Conservation (phyloP, 768 basidiomycete genomes). For the Mycena olivaceomarginata region DNA sequence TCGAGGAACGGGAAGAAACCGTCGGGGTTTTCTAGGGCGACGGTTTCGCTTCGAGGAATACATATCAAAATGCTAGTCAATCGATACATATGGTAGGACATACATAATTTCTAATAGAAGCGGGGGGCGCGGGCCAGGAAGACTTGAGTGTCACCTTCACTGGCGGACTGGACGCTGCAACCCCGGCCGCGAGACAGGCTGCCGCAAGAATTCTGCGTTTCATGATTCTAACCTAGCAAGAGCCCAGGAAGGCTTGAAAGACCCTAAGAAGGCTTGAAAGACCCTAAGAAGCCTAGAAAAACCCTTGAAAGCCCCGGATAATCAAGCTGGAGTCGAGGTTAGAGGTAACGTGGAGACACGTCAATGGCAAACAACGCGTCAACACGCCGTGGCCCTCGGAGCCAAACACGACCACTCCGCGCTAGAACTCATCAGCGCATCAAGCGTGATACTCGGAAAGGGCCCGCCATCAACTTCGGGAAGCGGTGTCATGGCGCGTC, state of each 20-base stretch:
- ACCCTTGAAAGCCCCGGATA: too few species aligned
- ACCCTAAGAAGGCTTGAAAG: too few species aligned
- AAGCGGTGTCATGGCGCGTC: background rate
- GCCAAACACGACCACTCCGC: too few species aligned
- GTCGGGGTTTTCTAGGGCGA: constrained; percentile 81
- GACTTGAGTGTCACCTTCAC: constrained; percentile 77
- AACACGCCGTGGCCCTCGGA: too few species aligned
- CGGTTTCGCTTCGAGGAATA: constrained; percentile 79
- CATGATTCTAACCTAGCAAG: too few species aligned
- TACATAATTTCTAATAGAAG: constrained; percentile 80
- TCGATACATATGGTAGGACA: constrained; percentile 48
- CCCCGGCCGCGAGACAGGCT: constrained; percentile 13
- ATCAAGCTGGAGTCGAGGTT: too few species aligned
- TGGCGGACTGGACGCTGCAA: constrained; percentile 60
- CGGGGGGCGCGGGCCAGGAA: constrained; percentile 79
- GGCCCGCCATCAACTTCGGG: background rate
- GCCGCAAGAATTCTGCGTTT: constrained; percentile 22
- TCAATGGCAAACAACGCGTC: too few species aligned
- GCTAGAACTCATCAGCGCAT: too few species aligned
- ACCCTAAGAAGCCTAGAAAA: too few species aligned
- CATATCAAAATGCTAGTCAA: constrained; percentile 9
- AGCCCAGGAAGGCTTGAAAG: too few species aligned
- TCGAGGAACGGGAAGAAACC: constrained; percentile 88
- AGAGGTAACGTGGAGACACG: too few species aligned
- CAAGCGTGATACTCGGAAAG: too few species aligned